Base-by-base conservation (phyloP, 2,329 filamentous ascomycete species). In the Fusarium miscanthi region DNA sequence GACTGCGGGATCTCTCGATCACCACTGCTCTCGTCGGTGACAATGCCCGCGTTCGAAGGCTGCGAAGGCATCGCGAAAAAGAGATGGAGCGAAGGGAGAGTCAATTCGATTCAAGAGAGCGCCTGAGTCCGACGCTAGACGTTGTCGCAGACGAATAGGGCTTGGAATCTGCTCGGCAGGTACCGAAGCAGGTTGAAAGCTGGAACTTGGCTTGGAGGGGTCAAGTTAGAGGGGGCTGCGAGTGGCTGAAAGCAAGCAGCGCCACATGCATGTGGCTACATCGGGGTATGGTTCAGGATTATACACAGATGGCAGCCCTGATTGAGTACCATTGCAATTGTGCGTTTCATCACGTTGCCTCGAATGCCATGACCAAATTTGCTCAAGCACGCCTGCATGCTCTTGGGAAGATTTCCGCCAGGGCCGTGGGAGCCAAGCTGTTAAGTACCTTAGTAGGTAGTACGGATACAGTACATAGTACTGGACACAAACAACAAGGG, bases 1-100 rank as follows among this genome's bases (percentile, higher is more conserved):
- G 95, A 98, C 46, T 95, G 89, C 31, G 96, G 96, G 64, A 99
- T 98, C 76, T 94, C 92, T 48, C 95, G 93, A 79, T 94, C 90
- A 79, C 96, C 97, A 75, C 90, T 93, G 71, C 82, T 81, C 56
- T 91, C 88, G 80, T 95, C 91, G 58, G 92, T 92, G 76, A 95
- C 92, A 79, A 95, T 95, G 75, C 93, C 93, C 43, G 93, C 86
- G 56, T 88, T 90, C 63, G 89, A 86, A 42, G 88, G 84, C 69
- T 82, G 83, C 63, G 82, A 84, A 69, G 86, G 84, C 87, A 86
- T 86, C 74, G 76, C 53, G 60, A 37, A 40, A n/a, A 27, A 30
- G 31, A 48, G 17, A 12, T 40, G 42, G 53, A 27, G 23, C 42
- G 27, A 12, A 25, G 27, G n/a, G 40, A 43, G 30, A 31, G 30